These are phyloP conservation scores for Yamadazyma dushanensis DNA, from an alignment of 1,139 yeast species.

Conservation along the genomic window DNA sequence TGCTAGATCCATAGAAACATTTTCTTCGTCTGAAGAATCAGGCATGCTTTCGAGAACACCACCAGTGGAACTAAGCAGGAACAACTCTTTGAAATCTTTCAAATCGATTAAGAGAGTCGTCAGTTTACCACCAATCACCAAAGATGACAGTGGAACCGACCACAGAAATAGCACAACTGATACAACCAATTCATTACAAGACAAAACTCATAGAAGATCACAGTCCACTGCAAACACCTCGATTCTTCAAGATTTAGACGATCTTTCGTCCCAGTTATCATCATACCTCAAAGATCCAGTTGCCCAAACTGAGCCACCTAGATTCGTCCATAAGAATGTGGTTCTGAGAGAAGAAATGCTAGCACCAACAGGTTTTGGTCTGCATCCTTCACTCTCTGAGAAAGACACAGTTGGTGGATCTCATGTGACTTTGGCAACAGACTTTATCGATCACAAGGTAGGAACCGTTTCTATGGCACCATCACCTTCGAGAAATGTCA, in stretches of 20 bases:
- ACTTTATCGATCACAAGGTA: too few relatives aligned
- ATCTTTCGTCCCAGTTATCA: constrained; percentile 31
- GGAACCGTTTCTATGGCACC: constrained; percentile 2
- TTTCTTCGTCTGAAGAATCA: constrained; percentile 19
- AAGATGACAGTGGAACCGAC: not conserved
- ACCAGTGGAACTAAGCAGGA: constrained; percentile 16
- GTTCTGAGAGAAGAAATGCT: not conserved
- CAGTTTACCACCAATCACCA: constrained; percentile 1
- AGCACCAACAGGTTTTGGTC: not conserved
- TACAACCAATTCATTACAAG: constrained; percentile 12
- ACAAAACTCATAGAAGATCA: constrained; percentile 18
- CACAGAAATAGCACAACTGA: constrained; percentile 12
- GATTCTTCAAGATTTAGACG: constrained; percentile 30
- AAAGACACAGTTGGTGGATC: not conserved
- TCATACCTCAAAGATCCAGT: constrained; percentile 16
- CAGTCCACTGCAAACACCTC: constrained; percentile 31
- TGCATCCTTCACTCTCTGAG: not conserved
- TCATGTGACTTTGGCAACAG: too few relatives aligned
- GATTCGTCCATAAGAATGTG: constrained; percentile 19
- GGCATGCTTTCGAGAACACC: constrained; percentile 16
- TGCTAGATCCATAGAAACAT: constrained; percentile 31
- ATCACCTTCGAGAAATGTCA: not conserved
- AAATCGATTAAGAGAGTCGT: constrained; percentile 6
- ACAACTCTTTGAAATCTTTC: constrained; percentile 17
- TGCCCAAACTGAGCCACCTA: constrained; percentile 6